Base-by-base conservation (phyloP, 257 asterid species). In the Capsicum rhomboideum region DNA sequence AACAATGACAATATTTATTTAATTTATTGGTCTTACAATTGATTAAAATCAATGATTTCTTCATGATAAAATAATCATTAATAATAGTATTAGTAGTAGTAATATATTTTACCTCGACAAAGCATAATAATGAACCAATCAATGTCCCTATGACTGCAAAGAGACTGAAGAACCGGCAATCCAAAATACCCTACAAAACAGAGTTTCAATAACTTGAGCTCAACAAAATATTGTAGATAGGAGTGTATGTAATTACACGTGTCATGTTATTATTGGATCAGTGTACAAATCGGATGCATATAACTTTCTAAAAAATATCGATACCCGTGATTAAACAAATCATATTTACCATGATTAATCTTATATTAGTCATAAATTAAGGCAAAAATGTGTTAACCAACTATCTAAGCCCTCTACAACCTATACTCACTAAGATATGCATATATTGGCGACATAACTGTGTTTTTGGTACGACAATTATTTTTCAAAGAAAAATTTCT, bases 81-180 rank as follows among this genome's bases (percentile, higher is more conserved):
- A 5, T 2, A 31, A 0, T n/a, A 68, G 44, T 40, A 40, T 7
- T 11, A 34, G 1, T 34, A 79, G 10, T 77, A n/a, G 14, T 28
- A 54, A 71, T 46, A 71, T 46, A 21, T 75, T 79, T 82, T 87
- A 93, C 98, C 93, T 95, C 95, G 23, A 93, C 63, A 74, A 88
- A 93, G 86, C 99, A 95, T 42, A 91, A 85, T 3, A 85, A 49
- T 2, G 99, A 95, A 82, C 97, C 93, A 53, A 92, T 46, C 90
- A 95, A 89, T 86, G 99, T 92, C 87, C 98, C 98, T 53, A 90
- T 94, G 8, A 91, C 90, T 40, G 96, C 99, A 13, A 95, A 89
- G 89, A 93, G 68, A 37, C 93, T 89, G 82, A 95, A 93, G 92
- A 95, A 95, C 77, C 98, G 84, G 90, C 99, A 95, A 82, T 95